Conservation (phyloP, 2,329 filamentous ascomycete species). For the Chlorencoelia australis region DNA sequence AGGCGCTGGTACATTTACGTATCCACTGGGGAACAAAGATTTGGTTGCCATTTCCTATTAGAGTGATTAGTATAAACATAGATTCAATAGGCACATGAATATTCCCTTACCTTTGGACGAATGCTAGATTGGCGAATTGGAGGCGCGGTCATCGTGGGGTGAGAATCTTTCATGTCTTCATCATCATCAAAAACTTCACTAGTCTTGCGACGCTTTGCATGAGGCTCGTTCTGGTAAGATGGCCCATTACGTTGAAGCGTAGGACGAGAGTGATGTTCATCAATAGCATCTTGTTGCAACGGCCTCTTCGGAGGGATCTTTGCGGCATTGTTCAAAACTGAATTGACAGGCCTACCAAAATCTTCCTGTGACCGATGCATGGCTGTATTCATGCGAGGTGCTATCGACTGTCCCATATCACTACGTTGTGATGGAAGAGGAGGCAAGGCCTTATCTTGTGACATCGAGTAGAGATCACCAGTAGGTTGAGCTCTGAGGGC, state of each 20-base stretch:
- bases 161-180: conserved; percentile 50
- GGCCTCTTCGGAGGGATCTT: conserved; percentile 69
- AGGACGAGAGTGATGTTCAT: conserved; percentile 36
- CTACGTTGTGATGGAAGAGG: conserved; percentile 18
- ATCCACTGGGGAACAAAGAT: conserved; percentile 49
- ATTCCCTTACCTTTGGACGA: conserved; percentile 33
- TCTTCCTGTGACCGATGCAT: conserved; percentile 48
- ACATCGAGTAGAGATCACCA: conserved; percentile 14
- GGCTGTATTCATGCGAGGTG: conserved; percentile 46
- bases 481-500: conserved; percentile 45
- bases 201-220: conserved; percentile 67
- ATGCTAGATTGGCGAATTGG: conserved; percentile 73
- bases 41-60: conserved; percentile 50
- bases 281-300: conserved; percentile 53
- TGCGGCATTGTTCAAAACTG: conserved; percentile 49
- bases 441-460: conserved; percentile 25
- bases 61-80: conserved; percentile 25
- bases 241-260: conserved; percentile 45
- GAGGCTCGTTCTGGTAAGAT: conserved; percentile 52
- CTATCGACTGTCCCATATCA: conserved; percentile 24
- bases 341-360: conserved; percentile 47
- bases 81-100: conserved; percentile 9
- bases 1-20: conserved; percentile 45
- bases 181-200: conserved; percentile 58
- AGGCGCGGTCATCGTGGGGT: conserved; percentile 64